Percentiles rank a stretch among this genome's conserved stretches.
Evolutionary conservation across 1,284 basidiomycete genomes (phyloP).

Genomic region (Trichosporon inkin): DNA sequence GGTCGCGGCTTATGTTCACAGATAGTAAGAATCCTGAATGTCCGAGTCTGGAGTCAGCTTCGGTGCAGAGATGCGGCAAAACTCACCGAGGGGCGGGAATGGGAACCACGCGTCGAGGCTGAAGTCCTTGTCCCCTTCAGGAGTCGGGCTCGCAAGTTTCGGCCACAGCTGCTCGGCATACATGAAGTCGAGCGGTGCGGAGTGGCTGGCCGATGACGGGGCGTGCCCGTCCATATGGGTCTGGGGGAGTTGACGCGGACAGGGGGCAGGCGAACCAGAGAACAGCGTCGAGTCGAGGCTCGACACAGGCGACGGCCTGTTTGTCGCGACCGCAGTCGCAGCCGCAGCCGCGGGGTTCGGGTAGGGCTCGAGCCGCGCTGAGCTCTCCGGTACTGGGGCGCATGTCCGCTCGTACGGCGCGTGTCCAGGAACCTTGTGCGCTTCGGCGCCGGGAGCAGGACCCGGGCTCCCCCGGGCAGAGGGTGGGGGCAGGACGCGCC

Average conservation of each 20-base stretch:
- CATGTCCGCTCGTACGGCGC: too few relatives aligned
- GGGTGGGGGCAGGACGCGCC: slow-evolving; percentile 35
- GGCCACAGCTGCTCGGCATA: slow-evolving; percentile 41
- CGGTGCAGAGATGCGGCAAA: too few relatives aligned
- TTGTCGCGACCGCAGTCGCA: too few relatives aligned
- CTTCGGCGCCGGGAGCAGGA: too few relatives aligned
- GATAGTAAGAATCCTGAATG: not conserved
- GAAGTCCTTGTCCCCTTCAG: slow-evolving; percentile 20
- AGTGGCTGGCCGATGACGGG: not conserved
- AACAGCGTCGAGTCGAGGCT: not conserved
- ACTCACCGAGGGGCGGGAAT: slow-evolving; percentile 34
- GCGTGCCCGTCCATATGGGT: not conserved
- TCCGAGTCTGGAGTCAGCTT: slow-evolving; percentile 1
- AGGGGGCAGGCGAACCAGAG: not conserved
- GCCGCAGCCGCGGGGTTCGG: not conserved
- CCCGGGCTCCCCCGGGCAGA: too few relatives aligned
- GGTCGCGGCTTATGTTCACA: not conserved
- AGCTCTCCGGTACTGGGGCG: too few relatives aligned
- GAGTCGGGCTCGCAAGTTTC: not conserved
- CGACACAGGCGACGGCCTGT: not conserved
- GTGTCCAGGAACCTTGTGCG: too few relatives aligned
- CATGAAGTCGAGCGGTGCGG: slow-evolving; percentile 31
- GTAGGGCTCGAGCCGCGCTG: not conserved
- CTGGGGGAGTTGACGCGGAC: not conserved
- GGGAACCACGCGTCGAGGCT: slow-evolving; percentile 40